Conservation (phyloP, 2,329 filamentous ascomycete species). For the Pyricularia pennisetigena region DNA sequence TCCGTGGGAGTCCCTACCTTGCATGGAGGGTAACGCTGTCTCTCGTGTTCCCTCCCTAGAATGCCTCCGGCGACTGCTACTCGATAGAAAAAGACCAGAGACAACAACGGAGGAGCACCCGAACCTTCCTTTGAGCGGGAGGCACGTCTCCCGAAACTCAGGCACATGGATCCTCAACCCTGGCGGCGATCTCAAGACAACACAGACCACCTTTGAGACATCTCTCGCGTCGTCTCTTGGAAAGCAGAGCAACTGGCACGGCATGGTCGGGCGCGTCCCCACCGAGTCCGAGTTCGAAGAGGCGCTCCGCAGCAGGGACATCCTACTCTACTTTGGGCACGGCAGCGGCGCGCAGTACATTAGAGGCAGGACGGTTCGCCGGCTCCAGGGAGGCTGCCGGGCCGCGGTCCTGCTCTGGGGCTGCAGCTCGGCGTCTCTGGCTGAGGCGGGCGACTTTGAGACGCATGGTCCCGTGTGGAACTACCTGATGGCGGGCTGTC, state of each 20-base stretch:
- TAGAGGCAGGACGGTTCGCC: conserved; percentile 70
- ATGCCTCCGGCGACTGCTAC: conserved; percentile 66
- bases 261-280: conserved; percentile 59
- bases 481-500: conserved; percentile 80
- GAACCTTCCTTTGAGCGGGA: conserved; percentile 25
- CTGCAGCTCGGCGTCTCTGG: conserved; percentile 76
- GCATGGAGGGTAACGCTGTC: conserved; percentile 67
- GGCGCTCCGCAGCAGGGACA: conserved; percentile 54
- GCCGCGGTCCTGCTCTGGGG: conserved; percentile 87
- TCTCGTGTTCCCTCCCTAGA: conserved; percentile 83
- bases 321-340: conserved; percentile 92
- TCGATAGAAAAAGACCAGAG: conserved; percentile 33
- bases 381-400: conserved; percentile 56
- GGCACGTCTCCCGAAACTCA: conserved; percentile 40
- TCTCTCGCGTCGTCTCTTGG: conserved; percentile 38
- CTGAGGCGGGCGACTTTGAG: conserved; percentile 78
- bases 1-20: conserved; percentile 93
- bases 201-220: conserved; percentile 63
- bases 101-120: conserved; percentile 9
- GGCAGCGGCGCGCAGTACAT: conserved; percentile 94
- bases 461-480: conserved; percentile 84
- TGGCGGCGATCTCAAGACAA: conserved; percentile 70
- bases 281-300: conserved; percentile 67
- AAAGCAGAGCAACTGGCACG: conserved; percentile 42
- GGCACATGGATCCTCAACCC: conserved; percentile 87